These are phyloP conservation scores for Thermothielavioides terrestris DNA, from an alignment of 495 filamentous ascomycete species.

Conservation along the genomic window DNA sequence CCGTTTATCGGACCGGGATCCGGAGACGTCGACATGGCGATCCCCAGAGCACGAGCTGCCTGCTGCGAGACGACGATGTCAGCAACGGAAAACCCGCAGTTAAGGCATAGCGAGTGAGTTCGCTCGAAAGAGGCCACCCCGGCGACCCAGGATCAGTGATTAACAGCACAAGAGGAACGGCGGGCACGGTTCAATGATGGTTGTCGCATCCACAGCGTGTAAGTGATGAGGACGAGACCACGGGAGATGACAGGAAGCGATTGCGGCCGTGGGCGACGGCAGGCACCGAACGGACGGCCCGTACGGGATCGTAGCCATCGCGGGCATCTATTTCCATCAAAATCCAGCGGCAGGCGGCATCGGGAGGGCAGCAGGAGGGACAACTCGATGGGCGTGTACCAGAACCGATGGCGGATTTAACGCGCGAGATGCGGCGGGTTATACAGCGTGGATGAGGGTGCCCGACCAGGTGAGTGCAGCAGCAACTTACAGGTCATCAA, in stretches of 20 bases:
- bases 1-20: constrained; percentile 39
- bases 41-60: constrained; percentile 30
- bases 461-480: constrained; percentile 11
- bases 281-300: constrained; percentile 11
- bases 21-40: constrained; percentile 44
- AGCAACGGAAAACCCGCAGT: constrained; percentile 25
- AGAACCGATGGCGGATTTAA: constrained; percentile 35
- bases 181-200: constrained; percentile 23
- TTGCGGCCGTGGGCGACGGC: constrained; percentile 26
- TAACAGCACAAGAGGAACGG: constrained; percentile 14
- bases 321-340: constrained; percentile 28
- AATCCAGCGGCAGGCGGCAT: constrained; percentile 20
- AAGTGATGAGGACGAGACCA: constrained; percentile 41
- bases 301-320: constrained; percentile 20
- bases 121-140: constrained; percentile 20
- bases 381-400: constrained; percentile 33
- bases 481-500: constrained; percentile 34
- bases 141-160: constrained; percentile 31
- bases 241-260: constrained; percentile 29
- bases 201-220: constrained; percentile 39
- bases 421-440: constrained; percentile 27
- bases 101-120: constrained; percentile 15
- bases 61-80: constrained; percentile 40
- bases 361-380: constrained; percentile 22
- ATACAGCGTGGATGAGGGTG: constrained; percentile 12